phyloP scores from a whole-genome alignment of 306 rosid genomes.

The Castanea crenata region DNA sequence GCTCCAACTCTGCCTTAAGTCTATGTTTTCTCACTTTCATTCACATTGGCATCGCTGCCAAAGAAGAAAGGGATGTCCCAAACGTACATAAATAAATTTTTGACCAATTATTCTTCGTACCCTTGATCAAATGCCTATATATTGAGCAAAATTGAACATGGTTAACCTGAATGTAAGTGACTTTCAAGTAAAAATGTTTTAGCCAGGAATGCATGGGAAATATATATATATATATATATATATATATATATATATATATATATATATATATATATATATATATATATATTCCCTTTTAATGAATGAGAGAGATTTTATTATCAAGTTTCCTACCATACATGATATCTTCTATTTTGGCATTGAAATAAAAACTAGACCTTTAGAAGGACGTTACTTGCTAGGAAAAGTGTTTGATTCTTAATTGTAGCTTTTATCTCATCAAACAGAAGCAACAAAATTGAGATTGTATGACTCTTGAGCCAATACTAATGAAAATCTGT shows the following conservation, averaged over 20 bases:
- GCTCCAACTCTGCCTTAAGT: constrained; percentile 21
- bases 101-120: too few relatives aligned
- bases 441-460: background rate
- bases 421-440: background rate
- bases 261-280: too few relatives aligned
- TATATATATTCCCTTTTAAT: too few relatives aligned
- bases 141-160: too few relatives aligned
- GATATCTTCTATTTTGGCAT: background rate
- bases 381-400: background rate
- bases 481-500: background rate
- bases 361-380: background rate
- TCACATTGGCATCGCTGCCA: constrained; percentile 43
- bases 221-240: too few relatives aligned
- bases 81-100: background rate
- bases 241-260: too few relatives aligned
- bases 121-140: too few relatives aligned
- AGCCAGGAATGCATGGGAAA: too few relatives aligned
- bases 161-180: too few relatives aligned
- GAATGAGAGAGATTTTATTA: too few relatives aligned
- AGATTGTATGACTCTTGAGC: background rate
- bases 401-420: background rate
- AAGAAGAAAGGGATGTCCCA: constrained; percentile 55
- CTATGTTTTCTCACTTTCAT: constrained; percentile 23
- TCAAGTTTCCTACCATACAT: background rate
- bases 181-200: too few relatives aligned